Evolutionary conservation across 192 early-diverging fungal species (phyloP).

Genomic region (Cladochytrium replicatum): DNA sequence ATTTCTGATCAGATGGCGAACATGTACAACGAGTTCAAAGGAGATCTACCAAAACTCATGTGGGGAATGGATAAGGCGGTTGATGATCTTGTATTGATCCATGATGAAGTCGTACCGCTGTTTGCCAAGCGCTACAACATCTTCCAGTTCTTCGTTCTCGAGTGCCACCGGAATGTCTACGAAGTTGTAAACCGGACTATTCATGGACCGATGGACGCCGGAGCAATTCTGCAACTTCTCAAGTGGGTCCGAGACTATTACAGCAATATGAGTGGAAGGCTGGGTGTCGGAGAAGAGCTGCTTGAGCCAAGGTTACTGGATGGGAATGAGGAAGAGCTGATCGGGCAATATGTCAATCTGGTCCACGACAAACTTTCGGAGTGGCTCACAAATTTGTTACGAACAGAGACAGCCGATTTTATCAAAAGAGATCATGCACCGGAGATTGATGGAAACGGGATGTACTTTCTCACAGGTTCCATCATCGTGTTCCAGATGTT

Average conservation of each 20-base stretch:
- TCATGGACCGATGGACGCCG: conserved; percentile 64
- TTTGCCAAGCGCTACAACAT: conserved; percentile 90
- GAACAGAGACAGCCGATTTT: conserved; percentile 72
- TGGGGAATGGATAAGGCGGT: conserved; percentile 71
- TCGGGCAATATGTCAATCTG: conserved; percentile 84
- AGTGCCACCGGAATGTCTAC: conserved; percentile 91
- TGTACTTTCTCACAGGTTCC: conserved; percentile 73
- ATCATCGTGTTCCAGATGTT: conserved; percentile 95
- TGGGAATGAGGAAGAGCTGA: conserved; percentile 81
- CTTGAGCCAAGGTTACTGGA: conserved; percentile 85
- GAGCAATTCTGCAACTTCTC: conserved; percentile 72
- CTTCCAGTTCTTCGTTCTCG: conserved; percentile 90
- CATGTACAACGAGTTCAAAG: conserved; percentile 50
- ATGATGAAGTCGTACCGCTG: conserved; percentile 74
- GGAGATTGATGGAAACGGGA: conserved; percentile 63
- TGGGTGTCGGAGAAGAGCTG: conserved; percentile 79
- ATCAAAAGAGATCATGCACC: conserved; percentile 56
- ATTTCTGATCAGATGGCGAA: conserved; percentile 56
- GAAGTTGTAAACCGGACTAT: conserved; percentile 68
- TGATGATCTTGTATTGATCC: conserved; percentile 78
- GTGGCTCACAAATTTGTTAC: conserved; percentile 88
- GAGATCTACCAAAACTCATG: conserved; percentile 49
- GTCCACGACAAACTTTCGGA: conserved; percentile 76
- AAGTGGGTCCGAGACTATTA: conserved; percentile 92
- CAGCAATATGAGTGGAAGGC: conserved; percentile 69